Evolutionary conservation across 2,329 filamentous ascomycete species (phyloP).

Genomic region (Stachybotrys echinatus): DNA sequence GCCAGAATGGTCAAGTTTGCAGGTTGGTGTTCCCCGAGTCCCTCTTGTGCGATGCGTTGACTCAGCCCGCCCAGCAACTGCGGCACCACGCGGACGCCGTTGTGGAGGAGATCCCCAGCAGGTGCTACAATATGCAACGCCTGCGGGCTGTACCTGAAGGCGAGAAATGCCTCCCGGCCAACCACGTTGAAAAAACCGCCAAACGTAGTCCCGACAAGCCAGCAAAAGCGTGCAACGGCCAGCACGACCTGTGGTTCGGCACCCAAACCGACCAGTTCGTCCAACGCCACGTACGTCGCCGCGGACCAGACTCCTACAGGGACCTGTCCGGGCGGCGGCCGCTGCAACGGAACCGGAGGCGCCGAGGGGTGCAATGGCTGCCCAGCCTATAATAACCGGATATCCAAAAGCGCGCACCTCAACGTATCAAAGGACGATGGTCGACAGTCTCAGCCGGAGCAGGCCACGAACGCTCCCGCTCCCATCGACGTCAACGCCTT

Average conservation of each 20-base stretch:
- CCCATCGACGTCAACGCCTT: constrained; percentile 29
- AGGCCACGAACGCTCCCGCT: constrained; percentile 17
- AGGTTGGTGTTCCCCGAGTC: constrained; percentile 45
- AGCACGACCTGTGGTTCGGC: constrained; percentile 29
- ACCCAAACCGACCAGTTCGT: constrained; percentile 25
- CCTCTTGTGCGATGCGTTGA: not conserved
- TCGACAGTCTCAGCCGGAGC: constrained; percentile 19
- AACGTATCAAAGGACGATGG: constrained; percentile 47
- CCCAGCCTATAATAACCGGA: constrained; percentile 93
- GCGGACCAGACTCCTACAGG: constrained; percentile 71
- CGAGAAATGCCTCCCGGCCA: constrained; percentile 83
- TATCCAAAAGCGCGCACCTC: constrained; percentile 79
- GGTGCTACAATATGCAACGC: constrained; percentile 97
- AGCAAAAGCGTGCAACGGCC: constrained; percentile 35
- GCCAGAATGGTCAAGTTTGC: constrained; percentile 61
- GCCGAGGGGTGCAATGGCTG: constrained; percentile 94
- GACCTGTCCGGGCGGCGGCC: constrained; percentile 92
- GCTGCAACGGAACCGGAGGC: constrained; percentile 93
- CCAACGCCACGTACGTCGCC: constrained; percentile 65
- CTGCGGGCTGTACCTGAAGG: constrained; percentile 91
- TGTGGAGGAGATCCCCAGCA: constrained; percentile 90
- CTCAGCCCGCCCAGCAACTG: constrained; percentile 68
- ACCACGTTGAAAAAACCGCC: constrained; percentile 82
- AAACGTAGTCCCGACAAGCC: constrained; percentile 37
- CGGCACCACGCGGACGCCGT: constrained; percentile 83